Conservation (phyloP, 352 stramenopile genomes). For the Phytopythium oedochilum region DNA sequence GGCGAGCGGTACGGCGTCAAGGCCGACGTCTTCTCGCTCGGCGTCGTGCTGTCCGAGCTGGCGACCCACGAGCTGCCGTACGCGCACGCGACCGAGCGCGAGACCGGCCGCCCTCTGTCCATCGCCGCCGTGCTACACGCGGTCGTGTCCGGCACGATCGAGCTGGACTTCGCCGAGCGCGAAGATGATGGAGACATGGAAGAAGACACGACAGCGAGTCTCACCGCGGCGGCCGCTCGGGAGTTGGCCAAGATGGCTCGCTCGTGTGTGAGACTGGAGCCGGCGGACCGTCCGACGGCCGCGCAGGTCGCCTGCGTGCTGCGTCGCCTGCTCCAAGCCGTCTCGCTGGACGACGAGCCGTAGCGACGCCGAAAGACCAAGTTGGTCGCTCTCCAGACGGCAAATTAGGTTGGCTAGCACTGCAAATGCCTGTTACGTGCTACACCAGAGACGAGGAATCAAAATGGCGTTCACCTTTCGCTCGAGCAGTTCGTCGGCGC, state of each 20-base stretch:
- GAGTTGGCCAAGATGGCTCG: slow-evolving; percentile 35
- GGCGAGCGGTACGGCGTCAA: slow-evolving; percentile 38
- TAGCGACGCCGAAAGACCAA: neutral
- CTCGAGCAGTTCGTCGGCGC: too few species aligned
- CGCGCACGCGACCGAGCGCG: slow-evolving; percentile 16
- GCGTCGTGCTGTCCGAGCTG: slow-evolving; percentile 25
- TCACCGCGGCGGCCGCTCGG: slow-evolving; percentile 2
- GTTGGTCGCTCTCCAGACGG: too few species aligned
- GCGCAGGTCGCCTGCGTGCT: slow-evolving; percentile 50
- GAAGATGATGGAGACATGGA: slow-evolving; percentile 12
- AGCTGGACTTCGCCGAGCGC: slow-evolving; percentile 34
- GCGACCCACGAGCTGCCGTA: slow-evolving; percentile 32
- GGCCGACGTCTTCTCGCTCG: slow-evolving; percentile 46
- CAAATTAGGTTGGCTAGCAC: too few species aligned
- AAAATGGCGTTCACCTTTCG: too few species aligned
- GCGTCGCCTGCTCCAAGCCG: slow-evolving; percentile 12
- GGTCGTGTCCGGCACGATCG: slow-evolving; percentile 35
- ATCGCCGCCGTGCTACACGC: slow-evolving; percentile 44
- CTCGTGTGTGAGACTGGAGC: slow-evolving; percentile 46
- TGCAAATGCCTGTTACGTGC: too few species aligned
- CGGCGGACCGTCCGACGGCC: slow-evolving; percentile 43
- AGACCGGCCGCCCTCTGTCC: slow-evolving; percentile 16
- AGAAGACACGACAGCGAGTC: neutral
- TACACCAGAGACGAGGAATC: too few species aligned
- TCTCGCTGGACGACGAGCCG: neutral